Conservation (phyloP, 2,329 filamentous ascomycete species). For the Nemania abortiva region DNA sequence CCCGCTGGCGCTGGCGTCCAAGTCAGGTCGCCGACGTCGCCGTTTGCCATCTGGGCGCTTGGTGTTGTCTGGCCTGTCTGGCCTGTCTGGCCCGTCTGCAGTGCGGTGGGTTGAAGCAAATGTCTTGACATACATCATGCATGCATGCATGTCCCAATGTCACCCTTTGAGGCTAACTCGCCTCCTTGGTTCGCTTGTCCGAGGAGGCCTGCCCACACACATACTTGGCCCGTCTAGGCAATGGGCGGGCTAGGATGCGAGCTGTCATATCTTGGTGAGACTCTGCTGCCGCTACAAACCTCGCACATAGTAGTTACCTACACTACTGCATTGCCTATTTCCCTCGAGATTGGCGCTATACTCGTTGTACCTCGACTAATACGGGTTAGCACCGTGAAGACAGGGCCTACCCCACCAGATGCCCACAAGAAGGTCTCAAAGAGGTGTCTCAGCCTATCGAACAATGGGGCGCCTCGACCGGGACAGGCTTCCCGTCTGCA, state of each 20-base stretch:
- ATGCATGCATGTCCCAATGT: constrained; percentile 35
- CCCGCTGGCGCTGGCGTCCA: constrained; percentile 24
- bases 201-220: neutral
- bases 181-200: constrained; percentile 14
- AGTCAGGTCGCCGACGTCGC: constrained; percentile 38
- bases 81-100: no score
- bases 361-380: constrained; percentile 19
- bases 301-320: neutral
- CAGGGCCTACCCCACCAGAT: neutral
- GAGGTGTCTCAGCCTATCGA: constrained; percentile 29
- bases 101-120: constrained; percentile 13
- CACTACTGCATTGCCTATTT: constrained; percentile 4
- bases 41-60: constrained; percentile 26
- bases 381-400: constrained; percentile 10
- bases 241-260: neutral
- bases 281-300: constrained; percentile 11
- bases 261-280: constrained; percentile 28
- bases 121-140: constrained; percentile 33
- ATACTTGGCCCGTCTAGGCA: neutral
- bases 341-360: constrained; percentile 6
- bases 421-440: neutral
- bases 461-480: constrained; percentile 34
- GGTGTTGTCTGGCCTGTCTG: neutral
- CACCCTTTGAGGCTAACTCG: constrained; percentile 26
- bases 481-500: constrained; percentile 35